Evolutionary conservation across 352 stramenopile genomes (phyloP).

Genomic region (Phytophthora fragariae): DNA sequence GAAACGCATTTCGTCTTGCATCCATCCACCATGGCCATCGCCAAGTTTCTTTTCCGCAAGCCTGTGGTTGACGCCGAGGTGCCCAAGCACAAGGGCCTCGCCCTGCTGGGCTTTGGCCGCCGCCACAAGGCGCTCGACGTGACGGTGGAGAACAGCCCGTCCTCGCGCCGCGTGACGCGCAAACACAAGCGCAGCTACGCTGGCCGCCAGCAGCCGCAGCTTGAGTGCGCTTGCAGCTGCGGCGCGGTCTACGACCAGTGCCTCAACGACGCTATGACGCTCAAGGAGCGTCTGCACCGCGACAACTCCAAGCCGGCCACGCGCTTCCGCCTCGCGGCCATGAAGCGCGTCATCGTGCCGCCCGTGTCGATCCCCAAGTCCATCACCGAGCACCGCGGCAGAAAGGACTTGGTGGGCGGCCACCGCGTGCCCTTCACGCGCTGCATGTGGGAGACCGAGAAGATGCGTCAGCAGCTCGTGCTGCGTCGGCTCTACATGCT

Average conservation of each 20-base stretch:
- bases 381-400: constrained; percentile 48
- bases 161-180: constrained; percentile 34
- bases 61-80: constrained; percentile 26
- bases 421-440: constrained; percentile 71
- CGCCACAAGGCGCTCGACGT: constrained; percentile 26
- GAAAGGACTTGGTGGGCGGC: constrained; percentile 55
- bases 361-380: constrained; percentile 63
- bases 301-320: constrained; percentile 32
- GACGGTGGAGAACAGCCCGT: constrained; percentile 25
- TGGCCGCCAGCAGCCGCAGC: constrained; percentile 16
- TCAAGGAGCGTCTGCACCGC: constrained; percentile 34
- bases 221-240: constrained; percentile 19
- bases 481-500: constrained; percentile 40
- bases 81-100: constrained; percentile 31
- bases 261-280: constrained; percentile 36
- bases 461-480: constrained; percentile 51
- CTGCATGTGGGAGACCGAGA: constrained; percentile 75
- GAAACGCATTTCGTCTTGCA: neutral
- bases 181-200: constrained; percentile 38
- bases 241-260: constrained; percentile 37
- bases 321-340: constrained; percentile 68
- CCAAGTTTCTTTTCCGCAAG: constrained; percentile 33
- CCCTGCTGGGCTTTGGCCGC: constrained; percentile 30
- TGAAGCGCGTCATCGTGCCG: constrained; percentile 65
- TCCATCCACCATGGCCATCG: constrained; percentile 33